These are phyloP conservation scores for Neurospora intermedia DNA, from an alignment of 495 filamentous ascomycete species.

Conservation along the genomic window DNA sequence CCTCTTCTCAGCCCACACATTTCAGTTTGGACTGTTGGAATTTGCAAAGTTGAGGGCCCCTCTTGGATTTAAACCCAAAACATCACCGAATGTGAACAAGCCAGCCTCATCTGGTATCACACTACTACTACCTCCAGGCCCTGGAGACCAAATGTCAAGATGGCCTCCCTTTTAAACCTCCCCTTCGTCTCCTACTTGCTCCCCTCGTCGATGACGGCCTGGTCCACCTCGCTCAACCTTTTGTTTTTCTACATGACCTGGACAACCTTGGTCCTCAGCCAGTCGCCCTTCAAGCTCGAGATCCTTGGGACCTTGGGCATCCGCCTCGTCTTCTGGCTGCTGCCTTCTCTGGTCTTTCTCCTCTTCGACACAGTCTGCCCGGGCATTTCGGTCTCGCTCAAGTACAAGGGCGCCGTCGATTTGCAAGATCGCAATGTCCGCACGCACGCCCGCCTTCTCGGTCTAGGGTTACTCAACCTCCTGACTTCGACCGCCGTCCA, in stretches of 20 bases:
- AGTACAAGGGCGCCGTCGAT: slow-evolving; percentile 53
- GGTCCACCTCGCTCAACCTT: slow-evolving; percentile 70
- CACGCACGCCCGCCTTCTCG: slow-evolving; percentile 29
- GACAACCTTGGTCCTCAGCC: slow-evolving; percentile 70
- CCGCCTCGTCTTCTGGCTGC: slow-evolving; percentile 60
- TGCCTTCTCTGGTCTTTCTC: slow-evolving; percentile 65
- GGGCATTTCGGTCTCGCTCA: slow-evolving; percentile 52
- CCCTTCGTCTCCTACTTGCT: slow-evolving; percentile 60
- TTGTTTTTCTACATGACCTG: slow-evolving; percentile 88
- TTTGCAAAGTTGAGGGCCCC: neutral
- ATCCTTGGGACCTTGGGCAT: slow-evolving; percentile 54
- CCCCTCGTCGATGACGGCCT: slow-evolving; percentile 42
- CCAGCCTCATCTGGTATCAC: neutral
- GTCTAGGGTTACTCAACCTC: slow-evolving; percentile 57
- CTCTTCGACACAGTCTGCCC: slow-evolving; percentile 62
- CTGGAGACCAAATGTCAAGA: slow-evolving; percentile 13
- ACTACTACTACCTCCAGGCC: neutral
- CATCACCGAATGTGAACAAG: neutral
- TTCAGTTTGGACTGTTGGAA: neutral
- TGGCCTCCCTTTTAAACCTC: slow-evolving; percentile 58
- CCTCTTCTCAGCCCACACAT: neutral
- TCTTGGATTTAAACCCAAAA: neutral
- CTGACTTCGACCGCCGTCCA: slow-evolving; percentile 46
- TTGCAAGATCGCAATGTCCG: slow-evolving; percentile 47
- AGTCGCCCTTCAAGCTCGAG: slow-evolving; percentile 67